Evolutionary conservation across 2,329 filamentous ascomycete genomes (phyloP).

Genomic region (Dothideomycetidae sp.): DNA sequence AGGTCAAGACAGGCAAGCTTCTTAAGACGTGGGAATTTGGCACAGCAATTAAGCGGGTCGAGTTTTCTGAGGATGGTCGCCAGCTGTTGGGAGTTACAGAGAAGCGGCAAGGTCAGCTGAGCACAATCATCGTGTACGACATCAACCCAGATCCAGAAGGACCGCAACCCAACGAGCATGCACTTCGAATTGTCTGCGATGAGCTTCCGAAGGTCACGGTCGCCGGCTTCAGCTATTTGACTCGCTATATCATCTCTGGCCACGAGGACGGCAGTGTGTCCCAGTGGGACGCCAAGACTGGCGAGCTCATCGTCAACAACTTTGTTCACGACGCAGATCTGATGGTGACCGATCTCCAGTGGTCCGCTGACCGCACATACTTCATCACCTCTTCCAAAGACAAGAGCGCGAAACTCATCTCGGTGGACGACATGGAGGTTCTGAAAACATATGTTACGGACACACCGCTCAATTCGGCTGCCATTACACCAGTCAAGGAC

Average conservation of each 20-base stretch:
- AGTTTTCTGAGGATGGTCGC: slow-evolving; percentile 89
- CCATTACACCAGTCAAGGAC: slow-evolving; percentile 90
- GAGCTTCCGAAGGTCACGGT: slow-evolving; percentile 93
- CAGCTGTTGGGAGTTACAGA: slow-evolving; percentile 89
- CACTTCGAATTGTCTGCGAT: slow-evolving; percentile 73
- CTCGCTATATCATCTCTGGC: slow-evolving; percentile 91
- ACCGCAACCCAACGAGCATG: slow-evolving; percentile 71
- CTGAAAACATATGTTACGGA: slow-evolving; percentile 88
- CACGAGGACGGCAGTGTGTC: slow-evolving; percentile 93
- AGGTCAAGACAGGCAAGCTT: slow-evolving; percentile 80
- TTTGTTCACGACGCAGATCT: slow-evolving; percentile 74
- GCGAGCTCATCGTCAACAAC: slow-evolving; percentile 67
- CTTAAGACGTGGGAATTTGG: slow-evolving; percentile 97
- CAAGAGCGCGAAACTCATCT: slow-evolving; percentile 89
- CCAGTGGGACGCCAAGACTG: slow-evolving; percentile 81
- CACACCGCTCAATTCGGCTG: slow-evolving; percentile 90
- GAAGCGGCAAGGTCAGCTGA: slow-evolving; percentile 93
- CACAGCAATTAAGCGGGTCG: slow-evolving; percentile 92
- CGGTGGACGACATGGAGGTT: slow-evolving; percentile 71
- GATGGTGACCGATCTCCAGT: slow-evolving; percentile 85
- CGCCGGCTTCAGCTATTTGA: slow-evolving; percentile 87
- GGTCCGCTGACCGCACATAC: slow-evolving; percentile 85
- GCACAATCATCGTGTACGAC: slow-evolving; percentile 85
- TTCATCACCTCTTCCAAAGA: slow-evolving; percentile 98
- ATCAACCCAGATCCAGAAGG: slow-evolving; percentile 71